Percentiles rank a stretch among this genome's conserved stretches.
phyloP scores from a whole-genome alignment of 116 monocot genomes.

The Posidonia oceanica region DNA sequence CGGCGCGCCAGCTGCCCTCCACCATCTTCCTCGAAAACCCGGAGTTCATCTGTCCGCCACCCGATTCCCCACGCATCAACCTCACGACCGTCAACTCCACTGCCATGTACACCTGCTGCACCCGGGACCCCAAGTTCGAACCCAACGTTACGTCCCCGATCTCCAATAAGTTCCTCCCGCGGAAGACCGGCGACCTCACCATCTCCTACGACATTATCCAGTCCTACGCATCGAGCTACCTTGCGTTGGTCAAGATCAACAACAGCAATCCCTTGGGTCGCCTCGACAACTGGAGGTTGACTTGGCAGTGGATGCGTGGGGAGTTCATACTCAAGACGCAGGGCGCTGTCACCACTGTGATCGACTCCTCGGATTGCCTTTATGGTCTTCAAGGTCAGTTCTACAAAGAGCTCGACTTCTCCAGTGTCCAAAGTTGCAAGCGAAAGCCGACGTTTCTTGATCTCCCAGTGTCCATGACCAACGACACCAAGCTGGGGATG shows the following conservation, averaged over 20 bases:
- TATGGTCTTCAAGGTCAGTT: slow-evolving; percentile 22
- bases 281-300: slow-evolving; percentile 41
- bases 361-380: slow-evolving; percentile 19
- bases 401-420: slow-evolving; percentile 31
- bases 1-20: slow-evolving; percentile 13
- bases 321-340: slow-evolving; percentile 33
- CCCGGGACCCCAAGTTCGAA: slow-evolving; percentile 7
- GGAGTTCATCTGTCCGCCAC: slow-evolving; percentile 30
- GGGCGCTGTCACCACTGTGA: slow-evolving; percentile 27
- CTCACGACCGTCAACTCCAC: not conserved
- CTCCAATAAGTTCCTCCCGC: slow-evolving; percentile 1
- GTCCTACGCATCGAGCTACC: slow-evolving; percentile 21
- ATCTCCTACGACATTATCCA: slow-evolving; percentile 30
- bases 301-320: slow-evolving; percentile 34
- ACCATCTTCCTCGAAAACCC: slow-evolving; percentile 13
- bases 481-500: slow-evolving; percentile 28
- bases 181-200: slow-evolving; percentile 24
- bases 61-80: not conserved
- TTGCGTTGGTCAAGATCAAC: slow-evolving; percentile 29
- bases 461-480: slow-evolving; percentile 24
- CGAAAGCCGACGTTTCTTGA: slow-evolving; percentile 25
- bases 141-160: slow-evolving; percentile 7
- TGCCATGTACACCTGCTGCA: slow-evolving; percentile 5
- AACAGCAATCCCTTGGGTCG: slow-evolving; percentile 29
- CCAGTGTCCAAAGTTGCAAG: slow-evolving; percentile 27